phyloP scores from a whole-genome alignment of 257 asterid species.

The Galeopsis tetrahit region DNA sequence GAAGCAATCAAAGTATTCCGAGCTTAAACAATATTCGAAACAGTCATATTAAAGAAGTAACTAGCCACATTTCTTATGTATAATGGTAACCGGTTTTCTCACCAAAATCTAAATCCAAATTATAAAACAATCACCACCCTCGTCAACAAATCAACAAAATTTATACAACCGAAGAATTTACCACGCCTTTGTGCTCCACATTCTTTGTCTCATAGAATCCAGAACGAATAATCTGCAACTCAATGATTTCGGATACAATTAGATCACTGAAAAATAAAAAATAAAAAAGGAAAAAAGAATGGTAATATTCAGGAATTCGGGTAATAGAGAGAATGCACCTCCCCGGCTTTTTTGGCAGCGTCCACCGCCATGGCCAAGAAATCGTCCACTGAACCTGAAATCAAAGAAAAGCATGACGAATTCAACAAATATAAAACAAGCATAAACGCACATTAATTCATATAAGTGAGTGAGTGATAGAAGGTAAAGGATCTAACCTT shows the following conservation, averaged over 20 bases:
- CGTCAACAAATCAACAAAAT: constrained; percentile 9
- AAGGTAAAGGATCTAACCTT: constrained; percentile 44
- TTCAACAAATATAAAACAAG: not conserved
- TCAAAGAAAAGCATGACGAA: constrained; percentile 25
- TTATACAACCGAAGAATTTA: constrained; percentile 25
- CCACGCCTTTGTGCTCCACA: constrained; percentile 89
- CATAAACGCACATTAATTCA: constrained; percentile 12
- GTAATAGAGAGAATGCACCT: constrained; percentile 42
- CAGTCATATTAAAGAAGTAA: not conserved
- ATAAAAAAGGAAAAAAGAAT: not conserved
- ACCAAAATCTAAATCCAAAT: constrained; percentile 1
- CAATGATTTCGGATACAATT: constrained; percentile 19
- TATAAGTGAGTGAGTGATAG: constrained; percentile 4
- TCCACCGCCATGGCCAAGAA: constrained; percentile 64
- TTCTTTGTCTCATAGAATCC: constrained; percentile 71
- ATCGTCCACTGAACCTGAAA: constrained; percentile 57
- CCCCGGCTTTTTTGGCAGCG: constrained; percentile 79
- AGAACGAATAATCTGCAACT: constrained; percentile 62
- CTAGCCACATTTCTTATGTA: not conserved
- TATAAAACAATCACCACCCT: not conserved
- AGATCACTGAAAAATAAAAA: constrained; percentile 20
- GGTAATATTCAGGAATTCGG: not conserved
- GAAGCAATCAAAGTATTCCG: constrained; percentile 12
- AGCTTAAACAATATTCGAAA: not conserved
- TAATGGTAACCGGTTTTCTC: not conserved